phyloP scores from a whole-genome alignment of 768 basidiomycete species.

The Exsudoporus frostii region DNA sequence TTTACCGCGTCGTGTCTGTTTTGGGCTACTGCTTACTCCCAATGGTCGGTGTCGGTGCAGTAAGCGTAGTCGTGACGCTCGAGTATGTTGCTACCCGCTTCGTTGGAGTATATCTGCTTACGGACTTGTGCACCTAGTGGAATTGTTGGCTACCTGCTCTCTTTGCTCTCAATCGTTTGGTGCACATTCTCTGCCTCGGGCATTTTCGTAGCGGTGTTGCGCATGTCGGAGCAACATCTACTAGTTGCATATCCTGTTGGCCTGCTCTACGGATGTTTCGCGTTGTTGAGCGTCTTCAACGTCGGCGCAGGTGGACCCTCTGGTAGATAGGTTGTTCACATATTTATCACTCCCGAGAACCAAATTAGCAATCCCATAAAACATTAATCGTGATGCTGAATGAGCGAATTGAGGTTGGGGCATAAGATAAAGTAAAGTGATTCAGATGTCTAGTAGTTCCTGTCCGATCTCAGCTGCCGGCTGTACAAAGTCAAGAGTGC shows the following conservation, averaged over 20 bases:
- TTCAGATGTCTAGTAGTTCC: slow-evolving; percentile 2
- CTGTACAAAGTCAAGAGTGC: slow-evolving; percentile 73
- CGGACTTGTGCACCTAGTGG: slow-evolving; percentile 45
- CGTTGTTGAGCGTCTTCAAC: slow-evolving; percentile 87
- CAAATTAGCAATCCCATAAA: not conserved
- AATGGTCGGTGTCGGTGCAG: slow-evolving; percentile 90
- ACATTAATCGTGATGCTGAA: not conserved
- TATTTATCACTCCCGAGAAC: not conserved
- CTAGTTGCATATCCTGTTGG: slow-evolving; percentile 97
- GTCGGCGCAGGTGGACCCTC: slow-evolving; percentile 38
- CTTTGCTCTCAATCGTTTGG: slow-evolving; percentile 84
- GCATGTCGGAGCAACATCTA: slow-evolving; percentile 93
- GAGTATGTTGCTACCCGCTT: slow-evolving; percentile 59
- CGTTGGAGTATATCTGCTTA: slow-evolving; percentile 6
- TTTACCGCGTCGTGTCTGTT: slow-evolving; percentile 92
- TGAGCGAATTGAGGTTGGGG: not conserved
- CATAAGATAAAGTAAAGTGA: not conserved
- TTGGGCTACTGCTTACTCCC: slow-evolving; percentile 95
- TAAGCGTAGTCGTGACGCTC: slow-evolving; percentile 82
- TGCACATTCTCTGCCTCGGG: slow-evolving; percentile 95
- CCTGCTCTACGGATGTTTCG: slow-evolving; percentile 91
- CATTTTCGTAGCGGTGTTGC: slow-evolving; percentile 92
- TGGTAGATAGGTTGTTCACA: slow-evolving; percentile 26
- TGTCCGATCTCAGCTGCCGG: slow-evolving; percentile 53
- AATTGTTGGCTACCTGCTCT: slow-evolving; percentile 80